Evolutionary conservation across 331 rosid genomes (phyloP), one percentile per base, ranked within the genome.

Genomic region (Pyracantha coccinea): DNA sequence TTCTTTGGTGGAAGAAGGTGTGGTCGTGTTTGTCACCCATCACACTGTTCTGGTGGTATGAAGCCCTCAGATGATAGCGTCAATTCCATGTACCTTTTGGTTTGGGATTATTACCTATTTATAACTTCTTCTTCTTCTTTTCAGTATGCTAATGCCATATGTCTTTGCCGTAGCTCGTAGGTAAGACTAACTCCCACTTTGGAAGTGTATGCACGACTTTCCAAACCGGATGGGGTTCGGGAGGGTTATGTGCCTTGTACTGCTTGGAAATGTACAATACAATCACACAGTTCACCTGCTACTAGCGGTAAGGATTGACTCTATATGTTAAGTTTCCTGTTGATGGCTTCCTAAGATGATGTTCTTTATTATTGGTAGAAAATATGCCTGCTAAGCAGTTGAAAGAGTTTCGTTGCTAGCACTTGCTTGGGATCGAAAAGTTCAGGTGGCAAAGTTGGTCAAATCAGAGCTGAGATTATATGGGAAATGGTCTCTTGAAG

Each of bases 171-270:
- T 77, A 93, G 97, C 96, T 77, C 66, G 72, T 77, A 93, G 97
- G 97, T 83, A 50, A 89, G 93, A 77, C 83, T 94, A 73, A 87
- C 76, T 84, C 93, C 98, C 65, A 79, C 76, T 33, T 75, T 90
- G 89, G 91, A 85, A 83, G 86, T 86, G 74, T 92, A 90, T 79
- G 86, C 97, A 10, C 92, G 88, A 69, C 85, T 90, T 81, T 74
- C 93, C 38, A 92, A 89, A 88, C 97, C 97, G 52, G 91, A 89
- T 66, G 99, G 99, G 31, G 78, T 89, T 80, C 93, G 92, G 66
- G 97, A 94, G 87, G 99, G 97, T 78, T 87, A 97, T 62, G 89
- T 94, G 93, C 99, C 97, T 27, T 92, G 83, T 85, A 92, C 99
- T 77, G 97, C 97, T 41, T 94, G 99, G 99, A 94, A 94, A 90